Conservation (phyloP, 495 filamentous ascomycete species). For the Neurospora sp. region DNA sequence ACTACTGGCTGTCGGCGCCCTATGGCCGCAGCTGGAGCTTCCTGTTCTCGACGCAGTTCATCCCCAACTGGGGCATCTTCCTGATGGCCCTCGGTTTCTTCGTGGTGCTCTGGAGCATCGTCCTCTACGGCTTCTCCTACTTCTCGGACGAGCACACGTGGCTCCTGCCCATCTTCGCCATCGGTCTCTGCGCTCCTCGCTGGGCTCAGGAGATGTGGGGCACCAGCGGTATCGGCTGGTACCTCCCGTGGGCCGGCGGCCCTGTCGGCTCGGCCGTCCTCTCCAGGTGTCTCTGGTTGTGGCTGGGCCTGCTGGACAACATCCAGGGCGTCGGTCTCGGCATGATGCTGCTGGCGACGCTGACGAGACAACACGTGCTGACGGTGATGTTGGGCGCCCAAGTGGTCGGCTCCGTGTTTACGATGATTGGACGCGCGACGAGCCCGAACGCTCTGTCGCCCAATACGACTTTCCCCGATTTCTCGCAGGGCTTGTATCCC, state of each 20-base stretch:
- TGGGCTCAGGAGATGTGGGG: slow-evolving; percentile 62
- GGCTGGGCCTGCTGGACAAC: slow-evolving; percentile 54
- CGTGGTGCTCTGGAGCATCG: slow-evolving; percentile 42
- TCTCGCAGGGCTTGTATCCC: slow-evolving; percentile 32
- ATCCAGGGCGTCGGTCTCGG: slow-evolving; percentile 53
- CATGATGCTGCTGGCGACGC: slow-evolving; percentile 53
- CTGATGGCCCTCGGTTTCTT: slow-evolving; percentile 50
- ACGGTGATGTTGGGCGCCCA: slow-evolving; percentile 47
- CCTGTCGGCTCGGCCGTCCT: slow-evolving; percentile 41
- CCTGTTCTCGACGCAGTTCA: slow-evolving; percentile 44
- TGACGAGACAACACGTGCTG: slow-evolving; percentile 50
- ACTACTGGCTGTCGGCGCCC: slow-evolving; percentile 53
- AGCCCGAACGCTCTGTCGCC: slow-evolving; percentile 51
- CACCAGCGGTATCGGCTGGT: slow-evolving; percentile 45
- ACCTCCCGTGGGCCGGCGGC: slow-evolving; percentile 49
- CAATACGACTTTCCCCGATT: slow-evolving; percentile 54
- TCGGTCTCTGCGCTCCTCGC: slow-evolving; percentile 51
- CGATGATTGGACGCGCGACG: slow-evolving; percentile 47
- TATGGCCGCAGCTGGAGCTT: slow-evolving; percentile 57
- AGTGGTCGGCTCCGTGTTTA: slow-evolving; percentile 44
- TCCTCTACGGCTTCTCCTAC: slow-evolving; percentile 38
- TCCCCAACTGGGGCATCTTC: slow-evolving; percentile 42
- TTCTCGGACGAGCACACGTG: slow-evolving; percentile 48
- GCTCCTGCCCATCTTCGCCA: slow-evolving; percentile 58
- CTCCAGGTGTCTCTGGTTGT: slow-evolving; percentile 51